Evolutionary conservation across 176 grass and related monocot genomes (phyloP), one percentile per base, ranked within the genome.

Genomic region (Rhynchospora tenuis): DNA sequence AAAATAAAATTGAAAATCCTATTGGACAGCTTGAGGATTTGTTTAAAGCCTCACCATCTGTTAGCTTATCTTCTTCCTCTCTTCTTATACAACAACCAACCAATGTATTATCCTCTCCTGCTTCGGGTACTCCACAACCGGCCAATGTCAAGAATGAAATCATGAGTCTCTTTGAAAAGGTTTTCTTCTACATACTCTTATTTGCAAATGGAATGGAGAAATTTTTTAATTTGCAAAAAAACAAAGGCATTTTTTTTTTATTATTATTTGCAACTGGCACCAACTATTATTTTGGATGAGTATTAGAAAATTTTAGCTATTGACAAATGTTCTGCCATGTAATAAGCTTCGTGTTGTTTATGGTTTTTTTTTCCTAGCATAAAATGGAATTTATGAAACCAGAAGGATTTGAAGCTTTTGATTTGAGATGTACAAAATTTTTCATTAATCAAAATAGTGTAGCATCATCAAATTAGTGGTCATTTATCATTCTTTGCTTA

Each of bases 161-260:
- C 62, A 96, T 99, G 97, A 93, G 91, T 80, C 90, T 99, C 78
- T 99, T 99, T 85, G 97, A 99, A 91, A 99, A 99, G 97, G 97
- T 99, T 79, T 64, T 82, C 29, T 60, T 42, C 59, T 22, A 17
- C 24, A 24, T 77, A 31, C 24, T 33, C 26, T 28, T 75, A 56
- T 29, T 51, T 56, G 23, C 23, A 55, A 55, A 76, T 76, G 29
- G 23, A 56, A 76, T 13, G 17, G 26, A 76, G 72, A 76, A 29
- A 17, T 31, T 12, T 7, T 56, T 47, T 47, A 12, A 76, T 76
- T 31, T 76, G 38, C 48, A 55, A 76, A 33, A 46, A 75, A 56
- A 13, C 22, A 31, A 29, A 29, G 6, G 48, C 23, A 76, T 55
- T 24, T 31, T 19, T 29, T 13, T 56, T 76, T 52, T 10, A 16